Evolutionary conservation across 192 early-diverging fungal species (phyloP).

Genomic region (Coemansia pectinata): DNA sequence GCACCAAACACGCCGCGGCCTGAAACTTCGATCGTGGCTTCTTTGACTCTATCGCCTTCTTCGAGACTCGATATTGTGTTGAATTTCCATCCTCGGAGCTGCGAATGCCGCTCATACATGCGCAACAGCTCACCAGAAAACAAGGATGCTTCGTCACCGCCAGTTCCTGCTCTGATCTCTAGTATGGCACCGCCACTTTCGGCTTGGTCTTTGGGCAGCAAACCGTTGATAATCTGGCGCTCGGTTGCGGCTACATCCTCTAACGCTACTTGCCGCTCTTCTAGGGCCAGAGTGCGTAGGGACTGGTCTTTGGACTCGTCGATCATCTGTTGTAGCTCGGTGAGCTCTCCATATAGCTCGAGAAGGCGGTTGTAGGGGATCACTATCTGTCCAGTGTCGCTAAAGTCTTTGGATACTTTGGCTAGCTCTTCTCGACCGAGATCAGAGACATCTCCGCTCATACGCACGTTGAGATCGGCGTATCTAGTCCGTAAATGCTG

Average conservation of each 20-base stretch:
- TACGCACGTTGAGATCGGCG: constrained; percentile 16
- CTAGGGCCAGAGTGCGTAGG: constrained; percentile 60
- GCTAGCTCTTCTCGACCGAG: constrained; percentile 45
- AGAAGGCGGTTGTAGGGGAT: constrained; percentile 31
- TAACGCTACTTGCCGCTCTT: constrained; percentile 58
- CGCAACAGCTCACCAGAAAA: constrained; percentile 69
- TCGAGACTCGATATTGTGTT: constrained; percentile 51
- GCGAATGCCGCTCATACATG: constrained; percentile 76
- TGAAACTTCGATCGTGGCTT: constrained; percentile 63
- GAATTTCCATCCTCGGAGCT: constrained; percentile 65
- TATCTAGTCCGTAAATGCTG: constrained; percentile 24
- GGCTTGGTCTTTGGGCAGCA: constrained; percentile 68
- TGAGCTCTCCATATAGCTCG: constrained; percentile 39
- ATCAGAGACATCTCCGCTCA: constrained; percentile 38
- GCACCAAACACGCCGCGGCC: constrained; percentile 72
- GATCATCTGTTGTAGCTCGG: constrained; percentile 49
- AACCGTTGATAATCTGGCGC: constrained; percentile 56
- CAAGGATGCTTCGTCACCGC: constrained; percentile 76
- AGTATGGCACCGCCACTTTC: constrained; percentile 71
- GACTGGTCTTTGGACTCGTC: constrained; percentile 20
- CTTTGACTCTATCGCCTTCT: constrained; percentile 54
- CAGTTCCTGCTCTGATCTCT: constrained; percentile 77
- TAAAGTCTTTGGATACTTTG: constrained; percentile 51
- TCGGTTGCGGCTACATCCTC: constrained; percentile 52
- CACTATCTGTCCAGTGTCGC: constrained; percentile 28